phyloP scores from a whole-genome alignment of 495 filamentous ascomycete species.

The Chaetomidium leptoderma region DNA sequence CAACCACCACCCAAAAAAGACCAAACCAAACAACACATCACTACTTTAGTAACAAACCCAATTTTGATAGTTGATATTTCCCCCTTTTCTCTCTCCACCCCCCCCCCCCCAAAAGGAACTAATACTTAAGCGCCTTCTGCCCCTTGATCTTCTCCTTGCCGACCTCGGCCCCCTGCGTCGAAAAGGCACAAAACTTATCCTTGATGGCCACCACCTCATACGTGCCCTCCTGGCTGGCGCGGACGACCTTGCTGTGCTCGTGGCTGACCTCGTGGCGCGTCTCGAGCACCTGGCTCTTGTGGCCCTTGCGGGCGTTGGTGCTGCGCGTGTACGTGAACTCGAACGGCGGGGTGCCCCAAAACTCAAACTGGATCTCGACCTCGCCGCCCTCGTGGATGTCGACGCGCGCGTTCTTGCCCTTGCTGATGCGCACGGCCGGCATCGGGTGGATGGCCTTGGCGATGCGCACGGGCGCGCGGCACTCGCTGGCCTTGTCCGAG shows the following conservation, averaged over 20 bases:
- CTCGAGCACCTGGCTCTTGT: constrained; percentile 74
- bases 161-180: constrained; percentile 46
- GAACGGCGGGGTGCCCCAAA: constrained; percentile 92
- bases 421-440: constrained; percentile 82
- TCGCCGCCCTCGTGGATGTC: constrained; percentile 96
- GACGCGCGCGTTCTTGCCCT: constrained; percentile 68
- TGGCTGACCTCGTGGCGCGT: constrained; percentile 81
- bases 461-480: constrained; percentile 70
- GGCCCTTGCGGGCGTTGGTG: constrained; percentile 72
- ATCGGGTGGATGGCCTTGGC: constrained; percentile 82
- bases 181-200: constrained; percentile 84
- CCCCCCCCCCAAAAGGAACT: background rate
- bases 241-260: constrained; percentile 72
- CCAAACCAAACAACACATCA: background rate
- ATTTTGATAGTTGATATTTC: background rate
- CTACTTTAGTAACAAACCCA: constrained; percentile 1
- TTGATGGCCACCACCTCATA: constrained; percentile 96
- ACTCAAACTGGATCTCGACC: constrained; percentile 87
- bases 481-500: constrained; percentile 75
- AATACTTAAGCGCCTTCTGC: constrained; percentile 24
- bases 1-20: background rate
- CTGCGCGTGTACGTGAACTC: constrained; percentile 95
- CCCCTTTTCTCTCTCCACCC: background rate
- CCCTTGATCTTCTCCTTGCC: constrained; percentile 9
- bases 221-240: constrained; percentile 85